A percentile compares a stretch with the other conserved stretches of the same genome.
phyloP scores from a whole-genome alignment of 73 alveolate genomes.

The Paramecium octaurelia region DNA sequence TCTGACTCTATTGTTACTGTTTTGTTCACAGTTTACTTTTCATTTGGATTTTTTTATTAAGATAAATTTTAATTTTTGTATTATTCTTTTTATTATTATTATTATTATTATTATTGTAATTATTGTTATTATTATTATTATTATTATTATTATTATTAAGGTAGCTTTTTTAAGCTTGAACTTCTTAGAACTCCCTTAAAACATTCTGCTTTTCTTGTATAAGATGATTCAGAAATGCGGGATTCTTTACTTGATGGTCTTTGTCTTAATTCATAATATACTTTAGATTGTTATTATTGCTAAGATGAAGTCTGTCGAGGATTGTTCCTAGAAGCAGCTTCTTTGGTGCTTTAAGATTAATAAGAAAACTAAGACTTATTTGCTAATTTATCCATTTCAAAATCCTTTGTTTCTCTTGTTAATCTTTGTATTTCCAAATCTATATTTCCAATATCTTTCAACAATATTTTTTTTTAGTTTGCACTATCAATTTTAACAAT shows the following conservation, averaged over 20 bases:
- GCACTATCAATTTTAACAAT: neutral
- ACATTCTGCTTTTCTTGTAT: neutral
- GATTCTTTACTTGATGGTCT: conserved; percentile 42
- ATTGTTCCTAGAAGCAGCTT: neutral
- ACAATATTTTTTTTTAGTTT: neutral
- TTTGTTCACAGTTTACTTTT: conserved; percentile 10
- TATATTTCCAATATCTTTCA: conserved; percentile 36
- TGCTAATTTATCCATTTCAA: neutral
- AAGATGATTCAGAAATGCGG: neutral
- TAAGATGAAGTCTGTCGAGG: neutral
- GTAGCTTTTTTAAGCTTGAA: neutral
- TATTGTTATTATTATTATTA: neutral
- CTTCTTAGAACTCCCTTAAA: conserved; percentile 33
- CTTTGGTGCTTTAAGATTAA: neutral
- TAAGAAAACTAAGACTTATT: neutral
- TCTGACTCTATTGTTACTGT: conserved; percentile 27
- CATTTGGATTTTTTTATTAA: neutral
- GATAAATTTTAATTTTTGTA: neutral
- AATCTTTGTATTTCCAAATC: conserved; percentile 33
- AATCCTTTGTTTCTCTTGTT: neutral
- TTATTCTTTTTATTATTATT: neutral
- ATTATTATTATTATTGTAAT: neutral
- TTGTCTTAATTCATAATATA: neutral
- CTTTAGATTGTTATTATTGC: neutral
- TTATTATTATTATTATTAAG: neutral